Evolutionary conservation across 2,329 filamentous ascomycete genomes (phyloP), one percentile per base, ranked within the genome.

Genomic region (Diaporthe vaccinii): DNA sequence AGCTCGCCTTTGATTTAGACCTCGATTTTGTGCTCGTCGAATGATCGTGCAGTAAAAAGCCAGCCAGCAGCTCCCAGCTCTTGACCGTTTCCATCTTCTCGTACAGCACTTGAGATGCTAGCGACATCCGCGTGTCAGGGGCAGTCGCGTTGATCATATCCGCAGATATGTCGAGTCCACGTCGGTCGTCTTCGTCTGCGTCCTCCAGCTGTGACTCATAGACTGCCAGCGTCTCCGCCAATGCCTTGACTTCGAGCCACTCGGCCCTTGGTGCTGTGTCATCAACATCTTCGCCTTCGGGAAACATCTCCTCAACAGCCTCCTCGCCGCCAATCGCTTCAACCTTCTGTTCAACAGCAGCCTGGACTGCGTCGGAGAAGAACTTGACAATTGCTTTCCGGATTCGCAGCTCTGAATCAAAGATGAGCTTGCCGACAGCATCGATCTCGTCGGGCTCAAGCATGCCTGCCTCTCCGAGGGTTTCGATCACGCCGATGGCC

Each of bases 401-500:
- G 44, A 98, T 93, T 77, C 93, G 91, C 9, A 93, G 85, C 80
- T 98, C 96, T 1, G 92, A 90, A 80, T 99, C 97, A 80, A 98
- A 98, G 15, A 98, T 93, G 49, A 98, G 89, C 80, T 93, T 93
- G 57, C 96, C 96, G 62, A 98, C 91, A 4, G 92, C 90, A 82
- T 98, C 97, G 75, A 99, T 93, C 82, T 99, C 97, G 79, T 94
- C 91, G 0, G 96, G 96, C 79, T 98, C 96, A 2, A 99, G 89
- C 83, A 98, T 91, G 34, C 95, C 96, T 8, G 93, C 93, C 77
- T 95, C 92, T 73, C 96, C 92, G 74, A 99, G 89, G 34, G 93
- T 89, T 78, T 98, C 94, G 25, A 98, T 91, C 55, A 98, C 89
- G 72, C 94, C 91, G 65, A 99, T 93, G 12, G 95, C 93, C 9